A percentile compares a stretch with the other conserved stretches of the same genome.
Conservation (phyloP, 164 flowering plant genomes). For the Tetrastigma voinierianum region DNA sequence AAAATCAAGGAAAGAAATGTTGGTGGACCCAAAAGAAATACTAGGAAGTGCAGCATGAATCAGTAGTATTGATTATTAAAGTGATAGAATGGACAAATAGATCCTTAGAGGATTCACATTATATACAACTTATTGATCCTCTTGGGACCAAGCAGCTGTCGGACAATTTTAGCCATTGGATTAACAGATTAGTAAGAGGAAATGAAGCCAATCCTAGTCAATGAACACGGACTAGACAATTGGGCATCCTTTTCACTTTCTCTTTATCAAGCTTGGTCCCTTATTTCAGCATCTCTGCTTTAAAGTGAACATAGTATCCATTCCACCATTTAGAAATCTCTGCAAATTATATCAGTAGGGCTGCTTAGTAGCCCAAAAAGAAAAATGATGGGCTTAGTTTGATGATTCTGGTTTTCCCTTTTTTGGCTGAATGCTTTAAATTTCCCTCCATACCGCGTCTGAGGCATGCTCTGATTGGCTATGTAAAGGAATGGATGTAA, state of each 20-base stretch:
- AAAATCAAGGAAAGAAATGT: no score
- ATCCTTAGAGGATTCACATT: no score
- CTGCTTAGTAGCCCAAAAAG: neutral
- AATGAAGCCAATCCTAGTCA: neutral
- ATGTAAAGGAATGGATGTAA: neutral
- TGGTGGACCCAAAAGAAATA: no score
- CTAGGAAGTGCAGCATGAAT: no score
- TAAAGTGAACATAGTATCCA: neutral
- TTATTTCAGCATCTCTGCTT: neutral
- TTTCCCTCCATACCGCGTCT: neutral
- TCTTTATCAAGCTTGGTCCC: slow-evolving; percentile 5
- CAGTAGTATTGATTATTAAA: no score
- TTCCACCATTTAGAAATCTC: no score
- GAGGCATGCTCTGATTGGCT: neutral
- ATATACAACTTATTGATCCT: no score
- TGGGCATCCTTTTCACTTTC: neutral
- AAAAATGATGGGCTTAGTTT: no score
- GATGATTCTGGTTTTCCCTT: neutral
- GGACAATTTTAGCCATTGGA: neutral
- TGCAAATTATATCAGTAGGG: neutral
- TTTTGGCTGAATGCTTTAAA: neutral
- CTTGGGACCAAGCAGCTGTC: no score
- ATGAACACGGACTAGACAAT: neutral
- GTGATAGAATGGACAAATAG: no score
- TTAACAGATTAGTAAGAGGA: neutral